A percentile compares a stretch with the other conserved stretches of the same genome.
phyloP scores from a whole-genome alignment of 495 filamentous ascomycete genomes.

The Schizothecium vesticola region DNA sequence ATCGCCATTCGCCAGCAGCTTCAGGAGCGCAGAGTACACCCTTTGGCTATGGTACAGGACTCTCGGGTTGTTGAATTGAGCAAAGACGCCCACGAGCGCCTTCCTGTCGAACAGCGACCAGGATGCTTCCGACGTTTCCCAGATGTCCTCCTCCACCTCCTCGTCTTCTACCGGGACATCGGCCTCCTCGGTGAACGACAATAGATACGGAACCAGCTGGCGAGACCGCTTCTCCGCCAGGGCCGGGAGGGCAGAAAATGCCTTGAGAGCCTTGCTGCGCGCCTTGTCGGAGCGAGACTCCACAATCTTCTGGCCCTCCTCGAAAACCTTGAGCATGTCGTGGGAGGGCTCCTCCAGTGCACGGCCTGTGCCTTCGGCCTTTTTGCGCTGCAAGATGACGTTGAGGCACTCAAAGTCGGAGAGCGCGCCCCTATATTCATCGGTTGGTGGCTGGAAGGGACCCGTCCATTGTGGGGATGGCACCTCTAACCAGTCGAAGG shows the following conservation, averaged over 20 bases:
- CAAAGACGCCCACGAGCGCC: conserved; percentile 74
- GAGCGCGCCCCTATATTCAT: conserved; percentile 21
- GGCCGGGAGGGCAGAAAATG: conserved; percentile 65
- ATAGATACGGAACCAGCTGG: conserved; percentile 74
- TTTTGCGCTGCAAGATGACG: conserved; percentile 50
- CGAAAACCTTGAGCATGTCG: conserved; percentile 47
- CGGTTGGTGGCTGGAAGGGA: conserved; percentile 19
- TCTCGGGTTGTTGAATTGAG: conserved; percentile 76
- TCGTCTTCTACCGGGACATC: conserved; percentile 39
- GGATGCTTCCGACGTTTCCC: conserved; percentile 34
- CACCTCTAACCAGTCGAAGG: conserved; percentile 73
- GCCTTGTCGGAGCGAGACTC: conserved; percentile 41
- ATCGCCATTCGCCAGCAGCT: conserved; percentile 78
- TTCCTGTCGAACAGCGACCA: conserved; percentile 63
- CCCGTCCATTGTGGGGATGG: conserved; percentile 46
- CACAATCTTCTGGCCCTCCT: conserved; percentile 42
- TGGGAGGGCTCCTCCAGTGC: conserved; percentile 37
- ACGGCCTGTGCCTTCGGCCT: conserved; percentile 35
- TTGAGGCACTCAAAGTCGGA: conserved; percentile 82
- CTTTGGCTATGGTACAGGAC: conserved; percentile 72
- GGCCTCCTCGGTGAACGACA: conserved; percentile 63
- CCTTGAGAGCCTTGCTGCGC: conserved; percentile 70
- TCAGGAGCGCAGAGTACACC: conserved; percentile 67
- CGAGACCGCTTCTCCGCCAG: conserved; percentile 83
- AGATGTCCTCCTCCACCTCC: conserved; percentile 46